These are phyloP conservation scores for Ceratocystis diversiconidia DNA, from an alignment of 2,329 filamentous ascomycete species.

Conservation along the genomic window DNA sequence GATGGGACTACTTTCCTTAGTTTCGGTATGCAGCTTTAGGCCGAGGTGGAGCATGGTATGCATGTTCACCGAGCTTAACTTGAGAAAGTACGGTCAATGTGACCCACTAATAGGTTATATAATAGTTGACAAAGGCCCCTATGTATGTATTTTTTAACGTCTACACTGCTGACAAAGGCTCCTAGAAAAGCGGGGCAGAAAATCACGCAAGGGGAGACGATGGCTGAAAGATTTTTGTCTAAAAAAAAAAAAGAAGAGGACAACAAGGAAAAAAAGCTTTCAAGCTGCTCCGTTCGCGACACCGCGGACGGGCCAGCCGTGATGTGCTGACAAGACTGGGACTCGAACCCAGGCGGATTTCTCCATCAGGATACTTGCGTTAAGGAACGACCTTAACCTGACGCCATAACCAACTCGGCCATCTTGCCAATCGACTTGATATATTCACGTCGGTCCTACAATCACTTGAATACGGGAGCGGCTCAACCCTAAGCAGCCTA, in stretches of 20 bases:
- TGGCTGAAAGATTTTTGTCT: not conserved
- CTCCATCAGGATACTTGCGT: slow-evolving; percentile 21
- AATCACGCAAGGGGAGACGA: not conserved
- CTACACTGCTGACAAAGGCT: not conserved
- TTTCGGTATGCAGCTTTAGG: not conserved
- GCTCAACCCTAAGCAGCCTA: too few relatives aligned
- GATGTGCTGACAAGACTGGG: slow-evolving; percentile 16
- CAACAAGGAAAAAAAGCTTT: not conserved
- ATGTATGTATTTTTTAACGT: too few relatives aligned
- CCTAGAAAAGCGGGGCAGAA: not conserved
- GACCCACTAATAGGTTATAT: not conserved
- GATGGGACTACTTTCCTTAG: not conserved
- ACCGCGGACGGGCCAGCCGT: not conserved
- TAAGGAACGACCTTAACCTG: slow-evolving; percentile 25
- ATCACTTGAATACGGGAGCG: not conserved
- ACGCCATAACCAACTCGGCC: slow-evolving; percentile 28
- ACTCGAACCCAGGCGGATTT: slow-evolving; percentile 18
- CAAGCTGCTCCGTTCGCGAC: not conserved
- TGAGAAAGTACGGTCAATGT: not conserved
- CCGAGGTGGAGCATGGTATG: not conserved
- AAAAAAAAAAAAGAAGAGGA: not conserved
- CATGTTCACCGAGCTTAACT: not conserved
- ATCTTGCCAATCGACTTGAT: slow-evolving; percentile 21
- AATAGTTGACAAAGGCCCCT: not conserved
- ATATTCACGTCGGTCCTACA: not conserved